These are phyloP conservation scores for Silene uniflora DNA, from an alignment of 148 eudicot genomes.

Conservation along the genomic window DNA sequence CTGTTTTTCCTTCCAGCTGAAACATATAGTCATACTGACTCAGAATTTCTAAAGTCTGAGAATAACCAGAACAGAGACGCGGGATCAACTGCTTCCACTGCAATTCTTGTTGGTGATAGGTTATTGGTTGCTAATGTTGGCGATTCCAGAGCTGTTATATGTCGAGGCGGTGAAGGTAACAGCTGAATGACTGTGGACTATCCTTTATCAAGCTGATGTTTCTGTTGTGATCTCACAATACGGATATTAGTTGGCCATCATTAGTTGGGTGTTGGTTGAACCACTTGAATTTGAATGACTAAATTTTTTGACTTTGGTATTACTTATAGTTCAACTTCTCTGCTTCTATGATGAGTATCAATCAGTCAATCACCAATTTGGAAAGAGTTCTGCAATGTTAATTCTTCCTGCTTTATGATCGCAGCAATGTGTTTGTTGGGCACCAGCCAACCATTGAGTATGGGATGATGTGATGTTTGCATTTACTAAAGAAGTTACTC, in stretches of 20 bases:
- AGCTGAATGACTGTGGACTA: constrained; percentile 5
- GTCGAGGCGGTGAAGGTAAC: constrained; percentile 86
- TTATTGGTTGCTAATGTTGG: constrained; percentile 96
- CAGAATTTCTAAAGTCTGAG: constrained; percentile 88
- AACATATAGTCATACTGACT: constrained; percentile 82
- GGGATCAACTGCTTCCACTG: constrained; percentile 98
- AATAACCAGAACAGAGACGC: constrained; percentile 84
- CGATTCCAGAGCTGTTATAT: constrained; percentile 94
- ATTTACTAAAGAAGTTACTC: no score
- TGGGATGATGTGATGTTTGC: neutral
- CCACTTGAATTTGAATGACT: no score
- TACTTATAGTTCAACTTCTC: neutral
- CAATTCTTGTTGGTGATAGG: constrained; percentile 95
- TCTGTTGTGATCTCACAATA: neutral
- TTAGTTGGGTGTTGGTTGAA: neutral
- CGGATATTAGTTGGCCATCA: neutral
- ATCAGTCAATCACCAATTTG: neutral
- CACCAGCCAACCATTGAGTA: neutral
- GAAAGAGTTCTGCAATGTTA: neutral
- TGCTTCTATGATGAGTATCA: neutral
- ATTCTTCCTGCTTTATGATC: neutral
- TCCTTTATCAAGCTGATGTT: neutral
- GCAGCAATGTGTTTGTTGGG: neutral
- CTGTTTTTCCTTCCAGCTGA: constrained; percentile 57
- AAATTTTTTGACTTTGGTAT: neutral